A percentile compares a stretch with the other conserved stretches of the same genome.
phyloP scores from a whole-genome alignment of 352 stramenopile species.

The Pythium angustatum region DNA sequence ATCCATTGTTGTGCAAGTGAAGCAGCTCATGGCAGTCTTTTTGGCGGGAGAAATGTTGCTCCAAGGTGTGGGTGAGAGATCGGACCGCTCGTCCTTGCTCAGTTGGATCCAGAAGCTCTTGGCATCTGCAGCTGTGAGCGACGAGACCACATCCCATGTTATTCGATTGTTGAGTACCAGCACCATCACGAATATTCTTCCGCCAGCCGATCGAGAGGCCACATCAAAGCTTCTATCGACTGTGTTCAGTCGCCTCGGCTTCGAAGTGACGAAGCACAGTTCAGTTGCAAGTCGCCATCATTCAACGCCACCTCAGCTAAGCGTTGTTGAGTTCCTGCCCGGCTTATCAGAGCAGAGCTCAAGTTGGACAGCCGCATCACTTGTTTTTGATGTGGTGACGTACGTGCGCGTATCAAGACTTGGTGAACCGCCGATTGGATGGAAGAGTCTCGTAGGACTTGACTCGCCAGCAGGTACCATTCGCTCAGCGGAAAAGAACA shows the following conservation, averaged over 20 bases:
- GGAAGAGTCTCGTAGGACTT: constrained; percentile 9
- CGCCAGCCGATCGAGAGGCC: constrained; percentile 2
- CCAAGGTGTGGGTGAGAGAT: constrained; percentile 47
- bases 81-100: constrained; percentile 61
- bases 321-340: constrained; percentile 16
- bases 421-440: constrained; percentile 17
- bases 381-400: constrained; percentile 21
- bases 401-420: constrained; percentile 20
- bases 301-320: not conserved
- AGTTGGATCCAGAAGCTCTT: constrained; percentile 72
- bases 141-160: constrained; percentile 67
- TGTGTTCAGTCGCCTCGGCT: constrained; percentile 16
- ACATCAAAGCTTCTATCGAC: constrained; percentile 9
- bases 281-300: not conserved
- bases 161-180: constrained; percentile 45
- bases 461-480: not conserved
- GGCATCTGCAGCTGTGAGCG: constrained; percentile 48
- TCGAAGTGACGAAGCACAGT: constrained; percentile 13
- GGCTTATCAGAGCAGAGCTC: constrained; percentile 24
- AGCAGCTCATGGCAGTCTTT: constrained; percentile 82
- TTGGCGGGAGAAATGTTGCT: constrained; percentile 65
- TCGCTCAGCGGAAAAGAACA: constrained; percentile 5
- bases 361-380: constrained; percentile 13
- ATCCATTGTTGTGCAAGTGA: constrained; percentile 46
- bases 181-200: constrained; percentile 8